Percentiles rank a stretch among this genome's conserved stretches.
Evolutionary conservation across 2,329 filamentous ascomycete species (phyloP).

Genomic region (Colletotrichum camelliae): DNA sequence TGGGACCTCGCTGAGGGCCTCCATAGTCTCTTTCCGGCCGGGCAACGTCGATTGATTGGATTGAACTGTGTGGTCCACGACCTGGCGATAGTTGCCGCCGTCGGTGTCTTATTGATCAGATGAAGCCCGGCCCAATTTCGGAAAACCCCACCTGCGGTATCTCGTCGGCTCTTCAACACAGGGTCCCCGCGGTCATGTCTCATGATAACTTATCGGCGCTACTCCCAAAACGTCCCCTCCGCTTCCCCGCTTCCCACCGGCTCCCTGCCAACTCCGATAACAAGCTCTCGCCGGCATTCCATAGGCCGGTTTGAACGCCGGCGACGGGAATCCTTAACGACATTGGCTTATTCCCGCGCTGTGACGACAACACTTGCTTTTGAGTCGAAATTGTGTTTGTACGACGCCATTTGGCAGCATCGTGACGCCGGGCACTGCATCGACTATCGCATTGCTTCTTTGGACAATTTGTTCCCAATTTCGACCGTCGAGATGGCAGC

Average conservation of each 20-base stretch:
- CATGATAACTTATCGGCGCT: background rate
- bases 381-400: background rate
- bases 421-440: background rate
- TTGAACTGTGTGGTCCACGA: background rate
- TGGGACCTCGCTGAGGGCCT: background rate
- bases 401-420: background rate
- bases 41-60: background rate
- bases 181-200: background rate
- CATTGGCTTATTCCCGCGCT: background rate
- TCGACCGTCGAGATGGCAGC: background rate
- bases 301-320: background rate
- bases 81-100: background rate
- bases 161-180: background rate
- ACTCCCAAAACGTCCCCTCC: background rate
- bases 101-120: background rate
- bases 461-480: background rate
- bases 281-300: background rate
- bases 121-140: background rate
- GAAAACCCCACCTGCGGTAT: background rate
- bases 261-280: background rate
- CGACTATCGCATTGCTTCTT: background rate
- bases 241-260: background rate
- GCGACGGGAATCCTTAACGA: background rate
- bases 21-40: background rate
- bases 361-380: background rate